phyloP scores from a whole-genome alignment of 345 rosid species.

The Acer campestre region DNA sequence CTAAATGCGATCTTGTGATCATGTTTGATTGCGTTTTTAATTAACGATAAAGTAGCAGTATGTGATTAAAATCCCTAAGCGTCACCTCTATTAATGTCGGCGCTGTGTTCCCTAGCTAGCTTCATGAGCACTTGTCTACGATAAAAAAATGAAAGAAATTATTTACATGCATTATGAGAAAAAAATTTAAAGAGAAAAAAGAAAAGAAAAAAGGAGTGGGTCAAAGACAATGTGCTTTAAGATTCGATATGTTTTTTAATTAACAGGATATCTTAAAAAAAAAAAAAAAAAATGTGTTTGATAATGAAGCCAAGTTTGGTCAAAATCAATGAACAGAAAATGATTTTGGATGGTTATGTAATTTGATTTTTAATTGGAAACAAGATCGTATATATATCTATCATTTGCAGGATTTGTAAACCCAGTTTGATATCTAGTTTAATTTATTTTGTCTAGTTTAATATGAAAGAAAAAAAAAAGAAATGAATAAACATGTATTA shows the following conservation, averaged over 20 bases:
- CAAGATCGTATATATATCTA: slow-evolving; percentile 13
- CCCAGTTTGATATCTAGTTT: neutral
- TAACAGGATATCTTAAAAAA: neutral
- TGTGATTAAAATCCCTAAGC: neutral
- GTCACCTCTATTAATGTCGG: neutral
- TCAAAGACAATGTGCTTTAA: neutral
- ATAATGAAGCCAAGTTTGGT: slow-evolving; percentile 18
- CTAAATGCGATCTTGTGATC: neutral
- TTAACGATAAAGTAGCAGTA: neutral
- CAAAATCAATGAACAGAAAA: slow-evolving; percentile 38
- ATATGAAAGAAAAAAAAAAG: no score
- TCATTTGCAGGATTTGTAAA: slow-evolving; percentile 22
- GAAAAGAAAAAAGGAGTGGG: no score
- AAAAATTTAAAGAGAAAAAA: no score
- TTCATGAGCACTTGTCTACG: neutral
- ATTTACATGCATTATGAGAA: neutral
- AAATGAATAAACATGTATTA: no score
- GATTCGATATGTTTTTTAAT: neutral
- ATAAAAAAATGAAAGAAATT: neutral
- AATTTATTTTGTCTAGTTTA: neutral
- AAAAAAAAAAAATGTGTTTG: neutral
- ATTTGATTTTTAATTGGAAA: slow-evolving; percentile 18
- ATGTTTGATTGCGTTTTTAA: neutral
- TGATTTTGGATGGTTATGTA: slow-evolving; percentile 26
- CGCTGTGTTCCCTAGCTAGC: neutral